These are phyloP conservation scores for Macrocybe gigantea DNA, from an alignment of 768 basidiomycete genomes.

Conservation along the genomic window DNA sequence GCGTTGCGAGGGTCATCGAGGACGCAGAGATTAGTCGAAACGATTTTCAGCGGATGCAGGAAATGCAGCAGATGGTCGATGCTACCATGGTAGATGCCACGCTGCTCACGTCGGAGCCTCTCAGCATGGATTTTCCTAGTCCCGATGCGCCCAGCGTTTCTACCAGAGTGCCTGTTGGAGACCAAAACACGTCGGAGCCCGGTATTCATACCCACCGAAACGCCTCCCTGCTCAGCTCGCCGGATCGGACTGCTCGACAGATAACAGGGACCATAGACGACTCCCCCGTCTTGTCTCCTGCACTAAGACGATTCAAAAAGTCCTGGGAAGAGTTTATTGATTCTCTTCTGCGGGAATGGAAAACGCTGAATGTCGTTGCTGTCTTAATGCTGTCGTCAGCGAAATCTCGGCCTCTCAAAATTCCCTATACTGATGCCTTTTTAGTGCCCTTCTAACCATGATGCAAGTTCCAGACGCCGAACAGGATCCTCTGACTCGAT, in stretches of 20 bases:
- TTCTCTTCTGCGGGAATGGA: conserved; percentile 64
- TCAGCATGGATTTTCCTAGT: neutral
- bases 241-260: too few relatives aligned
- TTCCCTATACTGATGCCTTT: neutral
- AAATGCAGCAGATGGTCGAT: conserved; percentile 39
- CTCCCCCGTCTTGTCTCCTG: too few relatives aligned
- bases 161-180: too few relatives aligned
- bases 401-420: neutral
- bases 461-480: conserved; percentile 52
- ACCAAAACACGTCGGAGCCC: too few relatives aligned
- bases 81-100: neutral
- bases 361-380: conserved; percentile 68
- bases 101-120: too few relatives aligned
- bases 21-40: conserved; percentile 50
- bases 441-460: conserved; percentile 62
- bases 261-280: too few relatives aligned
- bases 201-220: too few relatives aligned
- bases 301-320: too few relatives aligned
- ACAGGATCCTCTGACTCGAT: conserved; percentile 55
- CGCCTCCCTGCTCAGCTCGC: too few relatives aligned
- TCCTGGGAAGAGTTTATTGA: conserved; percentile 69
- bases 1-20: conserved; percentile 63
- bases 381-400: conserved; percentile 48
- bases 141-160: neutral
- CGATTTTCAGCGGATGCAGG: conserved; percentile 27